phyloP scores from a whole-genome alignment of 495 filamentous ascomycete species.

The Aspergillus ostianus region DNA sequence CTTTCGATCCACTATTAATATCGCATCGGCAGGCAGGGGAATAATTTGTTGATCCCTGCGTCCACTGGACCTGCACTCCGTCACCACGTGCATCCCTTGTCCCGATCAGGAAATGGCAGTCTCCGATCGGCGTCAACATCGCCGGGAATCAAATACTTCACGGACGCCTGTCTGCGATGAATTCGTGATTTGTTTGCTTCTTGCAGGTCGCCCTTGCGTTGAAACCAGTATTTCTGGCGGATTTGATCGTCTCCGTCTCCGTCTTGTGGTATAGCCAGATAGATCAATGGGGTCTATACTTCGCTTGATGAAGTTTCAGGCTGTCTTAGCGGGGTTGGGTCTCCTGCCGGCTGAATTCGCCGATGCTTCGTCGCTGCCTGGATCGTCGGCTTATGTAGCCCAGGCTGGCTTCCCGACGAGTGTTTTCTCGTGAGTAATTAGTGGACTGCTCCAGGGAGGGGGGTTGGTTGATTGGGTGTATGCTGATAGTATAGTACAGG shows the following conservation, averaged over 20 bases:
- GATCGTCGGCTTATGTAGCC: slow-evolving; percentile 48
- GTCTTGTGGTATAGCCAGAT: not conserved
- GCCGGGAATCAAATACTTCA: not conserved
- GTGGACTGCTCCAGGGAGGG: too few species aligned
- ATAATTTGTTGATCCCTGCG: not conserved
- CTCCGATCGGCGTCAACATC: not conserved
- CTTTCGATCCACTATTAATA: not conserved
- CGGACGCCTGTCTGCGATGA: too few species aligned
- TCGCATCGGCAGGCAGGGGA: not conserved
- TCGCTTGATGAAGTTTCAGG: slow-evolving; percentile 13
- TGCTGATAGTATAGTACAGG: slow-evolving; percentile 9
- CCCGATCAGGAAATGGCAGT: slow-evolving; percentile 3
- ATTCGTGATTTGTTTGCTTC: not conserved
- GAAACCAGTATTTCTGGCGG: not conserved
- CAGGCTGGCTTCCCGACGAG: slow-evolving; percentile 53
- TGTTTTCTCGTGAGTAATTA: slow-evolving; percentile 40
- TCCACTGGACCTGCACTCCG: not conserved
- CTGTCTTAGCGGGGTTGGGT: slow-evolving; percentile 9
- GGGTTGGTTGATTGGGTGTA: not conserved
- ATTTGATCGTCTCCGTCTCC: not conserved
- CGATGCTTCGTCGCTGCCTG: slow-evolving; percentile 23
- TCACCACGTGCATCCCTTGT: slow-evolving; percentile 7
- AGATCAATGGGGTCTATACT: not conserved
- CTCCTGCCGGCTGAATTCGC: not conserved
- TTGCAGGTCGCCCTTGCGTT: not conserved